Evolutionary conservation across 2,329 filamentous ascomycete genomes (phyloP), one percentile per base, ranked within the genome.

Genomic region (Neopestalotiopsis rosae): DNA sequence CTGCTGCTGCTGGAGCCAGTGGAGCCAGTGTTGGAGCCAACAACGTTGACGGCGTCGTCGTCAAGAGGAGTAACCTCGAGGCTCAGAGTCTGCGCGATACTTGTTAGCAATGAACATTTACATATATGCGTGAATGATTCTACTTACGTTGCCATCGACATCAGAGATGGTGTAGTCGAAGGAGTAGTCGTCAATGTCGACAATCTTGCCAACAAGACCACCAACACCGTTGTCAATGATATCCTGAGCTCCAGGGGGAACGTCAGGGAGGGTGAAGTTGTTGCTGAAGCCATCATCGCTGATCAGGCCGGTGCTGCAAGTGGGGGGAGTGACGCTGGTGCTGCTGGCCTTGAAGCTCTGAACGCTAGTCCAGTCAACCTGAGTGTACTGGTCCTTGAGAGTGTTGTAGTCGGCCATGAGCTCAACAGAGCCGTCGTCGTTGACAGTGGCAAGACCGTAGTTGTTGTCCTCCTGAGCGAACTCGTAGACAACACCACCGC

Each of bases 401-500:
- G 92, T 91, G 78, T 92, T 88, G 81, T 86, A 95, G 79, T 95
- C 92, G 28, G 81, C 73, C 45, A 89, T 84, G 58, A 94, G 83
- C 61, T 85, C 83, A 67, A 89, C 85, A 20, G 85, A 87, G 72
- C 85, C 85, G 74, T 90, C 87, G 69, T 79, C 80, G 74, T 87
- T 87, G 74, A 93, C 81, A 72, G 87, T 76, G 71, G 93, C 90
- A 7, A 95, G 85, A 66, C 90, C 90, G 70, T 85, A 91, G 77
- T 89, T 82, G 78, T 91, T 91, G 57, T 82, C 80, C 78, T 95
- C 93, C 80, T 94, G 87, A 1, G 89, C 90, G 80, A 89, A 95
- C 81, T 96, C 92, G 83, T 95, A 96, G 61, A 95, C 92, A 61
- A 96, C 85, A 72, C 92, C 93, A 71, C 93, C 93, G 67, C 90